phyloP scores from a whole-genome alignment of 768 basidiomycete genomes.

The Lanmaoa pseudosensibilis region DNA sequence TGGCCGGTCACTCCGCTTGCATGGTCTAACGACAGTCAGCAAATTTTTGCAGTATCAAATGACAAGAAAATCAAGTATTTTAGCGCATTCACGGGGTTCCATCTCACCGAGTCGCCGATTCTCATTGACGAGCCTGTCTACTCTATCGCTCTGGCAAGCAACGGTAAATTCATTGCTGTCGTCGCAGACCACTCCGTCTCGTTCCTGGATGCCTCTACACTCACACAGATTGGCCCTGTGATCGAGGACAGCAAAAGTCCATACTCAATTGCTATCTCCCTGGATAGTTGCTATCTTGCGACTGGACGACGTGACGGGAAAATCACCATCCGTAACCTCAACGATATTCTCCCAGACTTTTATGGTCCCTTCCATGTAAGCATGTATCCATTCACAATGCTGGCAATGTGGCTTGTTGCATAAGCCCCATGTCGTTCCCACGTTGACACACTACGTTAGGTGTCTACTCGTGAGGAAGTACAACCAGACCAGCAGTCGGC shows the following conservation, averaged over 20 bases:
- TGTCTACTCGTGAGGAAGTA: accelerated
- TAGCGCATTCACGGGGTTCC: neutral
- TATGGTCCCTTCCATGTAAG: neutral
- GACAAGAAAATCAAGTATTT: neutral
- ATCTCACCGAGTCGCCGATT: neutral
- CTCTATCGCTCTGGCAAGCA: neutral
- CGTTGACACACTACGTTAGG: neutral
- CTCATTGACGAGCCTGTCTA: neutral
- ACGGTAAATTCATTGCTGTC: neutral
- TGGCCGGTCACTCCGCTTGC: neutral
- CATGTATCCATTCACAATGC: neutral
- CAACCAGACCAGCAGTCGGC: neutral
- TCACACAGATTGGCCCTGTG: neutral
- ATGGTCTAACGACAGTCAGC: neutral
- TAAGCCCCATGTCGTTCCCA: too few species aligned
- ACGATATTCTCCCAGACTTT: neutral
- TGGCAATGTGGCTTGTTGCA: accelerated
- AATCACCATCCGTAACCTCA: neutral
- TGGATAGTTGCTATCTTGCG: neutral
- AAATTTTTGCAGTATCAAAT: neutral
- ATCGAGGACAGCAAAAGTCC: accelerated
- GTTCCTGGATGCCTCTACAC: neutral
- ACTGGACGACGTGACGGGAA: neutral
- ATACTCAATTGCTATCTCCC: neutral
- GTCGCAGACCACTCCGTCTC: neutral